These are phyloP conservation scores for Nemania abortiva DNA, from an alignment of 2,329 filamentous ascomycete genomes.

Conservation along the genomic window DNA sequence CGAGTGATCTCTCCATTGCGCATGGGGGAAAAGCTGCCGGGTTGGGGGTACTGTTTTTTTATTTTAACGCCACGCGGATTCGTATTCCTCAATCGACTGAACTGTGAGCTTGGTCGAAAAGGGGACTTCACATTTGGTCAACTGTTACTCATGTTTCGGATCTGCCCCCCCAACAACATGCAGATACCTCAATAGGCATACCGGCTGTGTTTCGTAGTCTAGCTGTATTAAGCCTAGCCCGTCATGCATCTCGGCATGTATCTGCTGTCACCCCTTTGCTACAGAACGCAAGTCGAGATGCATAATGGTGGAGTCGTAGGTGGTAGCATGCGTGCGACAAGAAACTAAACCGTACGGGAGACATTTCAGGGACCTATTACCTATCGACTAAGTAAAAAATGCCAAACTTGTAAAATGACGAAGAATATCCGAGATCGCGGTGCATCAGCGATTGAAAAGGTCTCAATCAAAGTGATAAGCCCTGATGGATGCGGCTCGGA, in stretches of 20 bases:
- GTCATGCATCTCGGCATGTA: constrained; percentile 12
- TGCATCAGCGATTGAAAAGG: background rate
- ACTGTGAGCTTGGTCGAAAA: background rate
- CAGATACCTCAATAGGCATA: constrained; percentile 3
- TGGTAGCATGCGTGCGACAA: background rate
- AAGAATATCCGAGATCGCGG: constrained; percentile 5
- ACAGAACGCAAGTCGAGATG: constrained; percentile 2
- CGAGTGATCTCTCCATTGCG: constrained; percentile 4
- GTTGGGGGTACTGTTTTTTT: background rate
- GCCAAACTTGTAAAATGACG: background rate
- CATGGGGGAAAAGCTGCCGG: background rate
- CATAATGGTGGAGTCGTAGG: constrained; percentile 12
- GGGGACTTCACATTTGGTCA: background rate
- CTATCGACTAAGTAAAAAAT: background rate
- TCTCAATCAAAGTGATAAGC: background rate
- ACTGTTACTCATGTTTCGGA: background rate
- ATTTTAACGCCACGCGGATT: too few species aligned
- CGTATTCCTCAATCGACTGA: background rate
- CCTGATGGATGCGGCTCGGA: constrained; percentile 4
- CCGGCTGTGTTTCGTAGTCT: background rate
- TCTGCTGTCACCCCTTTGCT: background rate
- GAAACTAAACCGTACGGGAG: background rate
- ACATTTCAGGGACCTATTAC: constrained; percentile 2
- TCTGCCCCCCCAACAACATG: background rate
- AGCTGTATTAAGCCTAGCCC: constrained; percentile 4